Percentiles rank a stretch among this genome's conserved stretches.
Evolutionary conservation across 768 basidiomycete species (phyloP).

Genomic region (Amanita exitialis): DNA sequence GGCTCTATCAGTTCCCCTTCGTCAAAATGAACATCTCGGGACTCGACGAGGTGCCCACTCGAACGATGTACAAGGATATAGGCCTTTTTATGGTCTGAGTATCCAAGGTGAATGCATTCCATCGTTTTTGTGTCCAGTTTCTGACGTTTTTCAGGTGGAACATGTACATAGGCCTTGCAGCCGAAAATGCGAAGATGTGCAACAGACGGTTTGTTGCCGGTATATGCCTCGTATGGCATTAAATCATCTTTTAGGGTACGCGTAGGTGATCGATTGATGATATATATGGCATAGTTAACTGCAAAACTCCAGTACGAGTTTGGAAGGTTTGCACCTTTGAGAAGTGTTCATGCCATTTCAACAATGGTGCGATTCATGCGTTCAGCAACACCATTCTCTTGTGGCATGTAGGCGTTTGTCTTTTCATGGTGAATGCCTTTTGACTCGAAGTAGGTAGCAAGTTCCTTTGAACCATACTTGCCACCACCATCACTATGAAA

Average conservation of each 20-base stretch:
- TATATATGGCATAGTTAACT: not conserved
- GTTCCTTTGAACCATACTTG: constrained; percentile 28
- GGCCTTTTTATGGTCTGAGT: constrained; percentile 7
- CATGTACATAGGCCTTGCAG: constrained; percentile 3
- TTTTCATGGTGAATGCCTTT: constrained; percentile 28
- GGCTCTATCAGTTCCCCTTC: too few relatives aligned
- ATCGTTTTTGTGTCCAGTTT: not conserved
- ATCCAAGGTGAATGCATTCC: constrained; percentile 8
- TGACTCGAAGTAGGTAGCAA: constrained; percentile 18
- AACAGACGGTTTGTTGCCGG: not conserved
- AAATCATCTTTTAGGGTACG: not conserved
- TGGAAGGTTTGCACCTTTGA: not conserved
- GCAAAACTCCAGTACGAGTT: not conserved
- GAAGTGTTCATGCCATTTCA: constrained; percentile 18
- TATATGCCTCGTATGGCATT: not conserved
- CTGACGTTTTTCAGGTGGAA: constrained; percentile 5
- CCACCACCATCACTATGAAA: constrained; percentile 33
- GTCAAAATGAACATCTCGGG: not conserved
- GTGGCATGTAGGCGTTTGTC: constrained; percentile 30
- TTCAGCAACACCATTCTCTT: constrained; percentile 36
- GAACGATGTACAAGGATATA: not conserved
- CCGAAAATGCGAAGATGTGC: not conserved
- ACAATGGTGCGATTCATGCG: constrained; percentile 22
- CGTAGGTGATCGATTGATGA: not conserved
- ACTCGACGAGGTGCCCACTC: not conserved